Base-by-base conservation (phyloP, 208 protist genomes). In the Trypanosoma theileri region DNA sequence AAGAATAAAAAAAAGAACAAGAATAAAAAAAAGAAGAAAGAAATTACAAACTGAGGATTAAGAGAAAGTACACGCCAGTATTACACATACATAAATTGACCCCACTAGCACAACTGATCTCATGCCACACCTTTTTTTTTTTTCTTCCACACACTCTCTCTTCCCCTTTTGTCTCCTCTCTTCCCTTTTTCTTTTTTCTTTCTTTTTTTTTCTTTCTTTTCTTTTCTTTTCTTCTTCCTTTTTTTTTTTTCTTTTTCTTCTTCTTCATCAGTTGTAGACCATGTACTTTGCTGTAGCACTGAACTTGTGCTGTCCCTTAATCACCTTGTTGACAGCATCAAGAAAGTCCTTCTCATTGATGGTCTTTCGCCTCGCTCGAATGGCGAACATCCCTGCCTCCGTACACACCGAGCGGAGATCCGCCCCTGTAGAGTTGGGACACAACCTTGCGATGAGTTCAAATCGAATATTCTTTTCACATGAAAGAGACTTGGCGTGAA, bases 311-410 rank as follows among this genome's bases (percentile, higher is more conserved):
- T 99, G 99, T 6, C 95, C 98, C 88, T 99, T 99, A 77, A 99
- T 98, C 46, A 99, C 99, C 90, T 99, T 99, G 73, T 99, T 99
- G 40, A 99, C 98, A 4, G 98, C 95, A 46, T 99, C 98, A 1
- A 99, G 71, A 73, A 99, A 99, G 85, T 99, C 99, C 83, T 99
- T 99, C 84, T 99, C 99, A 26, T 93, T 99, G 52, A 99, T 98
- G 7, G 96, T 95, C 89, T 99, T 99, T 73, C 98, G 88, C 19
- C 98, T 85, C 4, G 97, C 98, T 41, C 99, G 90, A 60, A 99
- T 99, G 35, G 99, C 98, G 78, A 99, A 99, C 98, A 99, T 99
- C 42, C 99, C 99, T 1, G 99, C 99, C 89, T 99, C 99, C 17
- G 98, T 99, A 84, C 99, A 99, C 13, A 99, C 98, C 0, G 89